A percentile compares a stretch with the other conserved stretches of the same genome.
Evolutionary conservation across 768 basidiomycete species (phyloP).

Genomic region (Collybia sp.): DNA sequence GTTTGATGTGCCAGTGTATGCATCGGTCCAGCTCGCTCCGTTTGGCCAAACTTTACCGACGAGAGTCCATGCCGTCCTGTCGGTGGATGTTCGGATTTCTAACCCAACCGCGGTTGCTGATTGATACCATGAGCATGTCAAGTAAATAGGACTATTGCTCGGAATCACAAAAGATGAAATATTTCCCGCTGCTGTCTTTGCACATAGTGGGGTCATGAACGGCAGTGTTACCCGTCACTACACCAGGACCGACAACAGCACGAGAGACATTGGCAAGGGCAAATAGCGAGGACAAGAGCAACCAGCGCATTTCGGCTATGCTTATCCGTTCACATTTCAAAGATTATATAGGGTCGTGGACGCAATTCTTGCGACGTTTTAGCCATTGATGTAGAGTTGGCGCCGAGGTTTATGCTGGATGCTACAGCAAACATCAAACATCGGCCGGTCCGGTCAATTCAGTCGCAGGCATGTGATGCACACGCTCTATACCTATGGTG

Average conservation of each 20-base stretch:
- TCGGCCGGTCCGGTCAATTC: too few species aligned
- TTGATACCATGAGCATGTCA: too few species aligned
- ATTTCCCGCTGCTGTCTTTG: slow-evolving; percentile 40
- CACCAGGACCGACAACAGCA: slow-evolving; percentile 29
- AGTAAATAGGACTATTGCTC: too few species aligned
- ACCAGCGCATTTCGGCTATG: slow-evolving; percentile 7
- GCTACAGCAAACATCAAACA: too few species aligned
- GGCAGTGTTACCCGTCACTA: slow-evolving; percentile 34
- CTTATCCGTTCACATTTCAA: background rate
- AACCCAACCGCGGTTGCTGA: slow-evolving; percentile 37
- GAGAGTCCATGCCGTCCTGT: slow-evolving; percentile 36
- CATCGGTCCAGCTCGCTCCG: slow-evolving; percentile 46
- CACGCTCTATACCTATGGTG: too few species aligned
- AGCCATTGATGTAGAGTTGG: background rate
- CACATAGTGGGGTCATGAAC: slow-evolving; percentile 48
- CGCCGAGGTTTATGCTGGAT: slow-evolving; percentile 9
- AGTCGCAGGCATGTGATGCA: too few species aligned
- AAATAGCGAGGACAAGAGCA: slow-evolving; percentile 5
- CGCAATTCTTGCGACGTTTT: slow-evolving; percentile 6
- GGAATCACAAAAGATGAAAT: slow-evolving; percentile 42
- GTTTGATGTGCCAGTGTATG: slow-evolving; percentile 42
- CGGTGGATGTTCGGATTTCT: slow-evolving; percentile 39
- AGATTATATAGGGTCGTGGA: background rate
- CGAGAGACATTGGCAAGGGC: slow-evolving; percentile 5
- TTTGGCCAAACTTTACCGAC: slow-evolving; percentile 42